Base-by-base conservation (phyloP, 208 protist genomes). In the Plasmodiophora brassicae region DNA sequence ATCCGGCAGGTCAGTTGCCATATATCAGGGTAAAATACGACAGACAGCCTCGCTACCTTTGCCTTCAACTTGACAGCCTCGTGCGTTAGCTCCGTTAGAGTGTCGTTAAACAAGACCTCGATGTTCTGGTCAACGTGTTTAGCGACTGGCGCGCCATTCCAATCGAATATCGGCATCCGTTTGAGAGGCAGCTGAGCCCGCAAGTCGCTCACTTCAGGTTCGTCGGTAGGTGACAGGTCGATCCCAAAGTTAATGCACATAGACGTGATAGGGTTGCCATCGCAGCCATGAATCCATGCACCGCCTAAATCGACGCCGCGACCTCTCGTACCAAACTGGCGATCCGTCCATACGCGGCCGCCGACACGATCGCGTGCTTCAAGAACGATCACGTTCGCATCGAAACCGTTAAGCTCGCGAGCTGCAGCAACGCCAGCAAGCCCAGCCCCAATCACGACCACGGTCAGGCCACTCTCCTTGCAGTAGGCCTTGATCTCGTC, bases 291-390 rank as follows among this genome's bases (percentile, higher is more conserved):
- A 25, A 57, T 57, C 50, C 50, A 57, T 57, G 50, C 14, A 57
- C 50, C 50, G 50, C 50, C 50, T 28, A 57, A 28, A 57, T 57
- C 50, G 25, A 57, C 50, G 14, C 50, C 50, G 25, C 20, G 25
- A 57, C 20, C 14, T 14, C 50, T 25, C 14, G 50, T 57, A 28
- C 50, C 50, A 25, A 57, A 57, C 14, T 14, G 25, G 14, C 50
- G 14, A 57, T 84, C 71, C 20, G 71, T 84, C 22, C 14, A 84
- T 46, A 84, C 32, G 25, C 71, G 71, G 22, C 71, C 71, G 14
- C 71, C 71, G 14, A 84, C 71, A 71, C 71, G 71, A 22, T 84
- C 71, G 20, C 71, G 14, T 46, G 71, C 71, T 60, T 84, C 71
- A 14, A 84, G 45, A 38, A 84, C 20, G 71, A 84, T 22, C 20